phyloP scores from a whole-genome alignment of 495 filamentous ascomycete genomes.

The Hypoxylon crocopeplum region DNA sequence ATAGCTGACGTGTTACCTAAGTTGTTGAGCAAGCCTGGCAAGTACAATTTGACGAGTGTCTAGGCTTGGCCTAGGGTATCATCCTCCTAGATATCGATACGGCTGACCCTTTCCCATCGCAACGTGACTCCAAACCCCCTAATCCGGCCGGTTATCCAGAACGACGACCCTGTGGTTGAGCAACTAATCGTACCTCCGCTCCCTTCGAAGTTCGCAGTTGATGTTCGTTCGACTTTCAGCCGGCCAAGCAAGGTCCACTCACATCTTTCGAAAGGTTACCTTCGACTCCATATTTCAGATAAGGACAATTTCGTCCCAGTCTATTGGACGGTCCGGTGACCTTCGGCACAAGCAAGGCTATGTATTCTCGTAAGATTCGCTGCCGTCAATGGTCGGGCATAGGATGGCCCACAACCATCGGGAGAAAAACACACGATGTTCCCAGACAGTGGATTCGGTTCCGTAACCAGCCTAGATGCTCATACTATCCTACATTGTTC shows the following conservation, averaged over 20 bases:
- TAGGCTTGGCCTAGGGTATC: too few relatives aligned
- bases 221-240: slow-evolving; percentile 1
- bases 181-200: slow-evolving; percentile 17
- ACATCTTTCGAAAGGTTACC: slow-evolving; percentile 1
- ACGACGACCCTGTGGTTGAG: slow-evolving; percentile 10
- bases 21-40: too few relatives aligned
- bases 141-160: too few relatives aligned
- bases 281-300: slow-evolving; percentile 19
- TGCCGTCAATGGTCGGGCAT: slow-evolving; percentile 9
- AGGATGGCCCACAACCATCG: slow-evolving; percentile 13
- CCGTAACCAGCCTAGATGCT: too few relatives aligned
- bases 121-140: too few relatives aligned
- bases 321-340: slow-evolving; percentile 15
- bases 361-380: slow-evolving; percentile 21
- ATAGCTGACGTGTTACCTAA: too few relatives aligned
- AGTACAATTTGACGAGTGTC: too few relatives aligned
- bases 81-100: too few relatives aligned
- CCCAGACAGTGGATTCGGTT: too few relatives aligned
- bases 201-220: neutral
- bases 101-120: too few relatives aligned
- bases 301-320: neutral
- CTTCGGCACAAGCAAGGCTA: slow-evolving; percentile 24
- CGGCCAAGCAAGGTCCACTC: slow-evolving; percentile 21
- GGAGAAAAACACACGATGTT: slow-evolving; percentile 20
- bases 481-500: too few relatives aligned